Conservation (phyloP, 2,329 filamentous ascomycete species). For the Sporothrix euskadiensis region DNA sequence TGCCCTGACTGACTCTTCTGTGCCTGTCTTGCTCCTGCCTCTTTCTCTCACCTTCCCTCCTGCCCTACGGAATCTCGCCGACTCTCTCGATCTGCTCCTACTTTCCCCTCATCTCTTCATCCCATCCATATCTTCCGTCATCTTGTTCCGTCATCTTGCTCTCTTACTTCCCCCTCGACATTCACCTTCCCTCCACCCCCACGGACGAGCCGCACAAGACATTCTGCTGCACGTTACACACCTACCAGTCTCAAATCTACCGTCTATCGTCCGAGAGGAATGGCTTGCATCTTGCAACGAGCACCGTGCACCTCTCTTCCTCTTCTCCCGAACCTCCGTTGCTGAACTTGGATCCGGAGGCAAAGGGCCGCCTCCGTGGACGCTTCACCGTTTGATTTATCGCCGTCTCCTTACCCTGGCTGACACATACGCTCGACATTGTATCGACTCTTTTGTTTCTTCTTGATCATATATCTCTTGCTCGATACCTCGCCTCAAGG, state of each 20-base stretch:
- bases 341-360: neutral
- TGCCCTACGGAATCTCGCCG: neutral
- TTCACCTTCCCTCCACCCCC: neutral
- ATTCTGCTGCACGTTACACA: constrained; percentile 16
- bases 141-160: neutral
- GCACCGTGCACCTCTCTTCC: neutral
- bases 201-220: constrained; percentile 16
- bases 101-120: neutral
- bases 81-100: neutral
- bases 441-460: neutral
- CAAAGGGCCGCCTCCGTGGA: neutral
- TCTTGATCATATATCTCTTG: neutral
- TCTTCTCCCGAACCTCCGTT: neutral
- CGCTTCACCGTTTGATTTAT: neutral
- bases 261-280: constrained; percentile 7
- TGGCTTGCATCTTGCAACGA: neutral
- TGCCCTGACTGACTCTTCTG: neutral
- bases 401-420: neutral
- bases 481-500: neutral
- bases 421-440: neutral
- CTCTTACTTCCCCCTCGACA: neutral
- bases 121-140: neutral
- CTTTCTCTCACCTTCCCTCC: neutral
- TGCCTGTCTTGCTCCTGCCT: constrained; percentile 1
- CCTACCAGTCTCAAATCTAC: neutral